Conservation (phyloP, 163 green algal species). For the Scenedesmus sp. region DNA sequence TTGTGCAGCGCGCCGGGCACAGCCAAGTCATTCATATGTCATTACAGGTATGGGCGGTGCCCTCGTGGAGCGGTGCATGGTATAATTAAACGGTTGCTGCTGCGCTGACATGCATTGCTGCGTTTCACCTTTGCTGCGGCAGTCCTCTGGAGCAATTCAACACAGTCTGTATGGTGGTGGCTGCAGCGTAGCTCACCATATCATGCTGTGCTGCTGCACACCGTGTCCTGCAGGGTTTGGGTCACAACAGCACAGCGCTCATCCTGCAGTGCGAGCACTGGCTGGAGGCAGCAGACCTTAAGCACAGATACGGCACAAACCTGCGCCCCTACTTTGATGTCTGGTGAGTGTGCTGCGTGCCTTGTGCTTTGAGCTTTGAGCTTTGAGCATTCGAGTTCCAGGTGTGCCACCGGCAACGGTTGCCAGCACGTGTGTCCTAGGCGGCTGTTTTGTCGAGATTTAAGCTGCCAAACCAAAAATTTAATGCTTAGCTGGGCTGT, state of each 20-base stretch:
- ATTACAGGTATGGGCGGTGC: background rate
- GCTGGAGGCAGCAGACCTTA: conserved; percentile 76
- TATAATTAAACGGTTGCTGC: background rate
- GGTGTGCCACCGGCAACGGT: background rate
- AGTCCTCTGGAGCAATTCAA: background rate
- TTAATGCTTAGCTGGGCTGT: too few species aligned
- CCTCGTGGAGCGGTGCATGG: background rate
- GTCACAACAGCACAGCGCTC: conserved; percentile 50
- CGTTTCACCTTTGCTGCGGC: background rate
- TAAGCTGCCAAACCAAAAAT: too few species aligned
- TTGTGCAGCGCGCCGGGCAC: background rate
- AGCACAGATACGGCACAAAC: conserved; percentile 80
- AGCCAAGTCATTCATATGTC: background rate
- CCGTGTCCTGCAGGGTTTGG: conserved; percentile 22
- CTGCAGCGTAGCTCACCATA: background rate
- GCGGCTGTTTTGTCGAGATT: too few species aligned
- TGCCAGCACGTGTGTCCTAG: background rate
- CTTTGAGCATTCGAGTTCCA: too few species aligned
- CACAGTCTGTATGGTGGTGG: background rate
- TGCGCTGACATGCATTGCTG: background rate
- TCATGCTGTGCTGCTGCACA: background rate
- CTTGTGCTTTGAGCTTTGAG: too few species aligned
- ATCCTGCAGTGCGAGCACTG: conserved; percentile 77
- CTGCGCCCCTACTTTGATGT: conserved; percentile 75
- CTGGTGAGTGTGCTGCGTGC: conserved; percentile 55